Percentiles rank a stretch among this genome's conserved stretches.
These are phyloP conservation scores for Botrytis fragariae DNA, from an alignment of 2,329 filamentous ascomycete species.

Conservation along the genomic window DNA sequence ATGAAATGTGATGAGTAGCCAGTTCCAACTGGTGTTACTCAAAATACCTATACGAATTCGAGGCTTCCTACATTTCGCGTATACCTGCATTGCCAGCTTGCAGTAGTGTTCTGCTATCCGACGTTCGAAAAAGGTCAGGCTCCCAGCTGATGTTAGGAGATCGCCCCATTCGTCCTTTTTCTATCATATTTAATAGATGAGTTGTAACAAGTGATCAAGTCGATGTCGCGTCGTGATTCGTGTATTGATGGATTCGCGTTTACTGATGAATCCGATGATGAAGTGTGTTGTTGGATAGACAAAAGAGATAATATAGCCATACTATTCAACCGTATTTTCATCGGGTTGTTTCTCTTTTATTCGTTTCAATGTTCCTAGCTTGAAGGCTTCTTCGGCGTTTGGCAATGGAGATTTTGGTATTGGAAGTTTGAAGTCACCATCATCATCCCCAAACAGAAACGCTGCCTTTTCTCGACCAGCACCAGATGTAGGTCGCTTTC, in stretches of 20 bases:
- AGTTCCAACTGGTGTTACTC: conserved; percentile 1
- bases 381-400: conserved; percentile 35
- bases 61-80: conserved; percentile 21
- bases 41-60: conserved; percentile 10
- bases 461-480: conserved; percentile 37
- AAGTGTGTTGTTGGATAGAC: background rate
- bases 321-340: conserved; percentile 2
- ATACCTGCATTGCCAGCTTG: conserved; percentile 21
- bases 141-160: conserved; percentile 13
- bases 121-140: conserved; percentile 18
- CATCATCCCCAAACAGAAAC: conserved; percentile 39
- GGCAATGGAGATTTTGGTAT: conserved; percentile 21
- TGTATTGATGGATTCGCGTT: background rate
- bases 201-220: conserved; percentile 9
- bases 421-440: conserved; percentile 25
- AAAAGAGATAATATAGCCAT: background rate
- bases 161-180: conserved; percentile 16
- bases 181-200: conserved; percentile 15
- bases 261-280: background rate
- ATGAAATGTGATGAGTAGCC: conserved; percentile 5
- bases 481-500: conserved; percentile 31
- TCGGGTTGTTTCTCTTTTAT: conserved; percentile 23
- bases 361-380: conserved; percentile 32
- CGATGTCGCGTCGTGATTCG: conserved; percentile 1
- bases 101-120: conserved; percentile 19